Evolutionary conservation across 768 basidiomycete genomes (phyloP), one percentile per base, ranked within the genome.

Genomic region (Psilocybe sp.): DNA sequence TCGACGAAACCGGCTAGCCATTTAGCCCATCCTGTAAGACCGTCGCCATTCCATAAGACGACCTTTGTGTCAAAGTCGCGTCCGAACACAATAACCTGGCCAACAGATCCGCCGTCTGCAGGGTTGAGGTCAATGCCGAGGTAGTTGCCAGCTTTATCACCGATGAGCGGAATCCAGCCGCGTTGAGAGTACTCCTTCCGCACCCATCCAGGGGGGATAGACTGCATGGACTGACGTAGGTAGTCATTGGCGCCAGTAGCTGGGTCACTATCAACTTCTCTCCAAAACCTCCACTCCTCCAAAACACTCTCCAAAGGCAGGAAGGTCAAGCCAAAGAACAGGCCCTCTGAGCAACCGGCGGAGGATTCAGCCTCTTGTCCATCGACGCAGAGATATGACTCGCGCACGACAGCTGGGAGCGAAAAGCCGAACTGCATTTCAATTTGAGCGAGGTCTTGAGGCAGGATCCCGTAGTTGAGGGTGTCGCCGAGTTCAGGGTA

Each of bases 81-180:
- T n/a, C 97, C 97, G 65, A 98, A 99, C 43, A 98, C 86, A 50
- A 99, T 97, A 41, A 98, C 96, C 64, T 99, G 97, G 5, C 97
- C 97, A 47, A 78, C 74, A 8, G 78, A 70, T 39, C 93, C 94
- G 41, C 71, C 69, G 62, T 86, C 83, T 8, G 65, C 89, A 7
- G 96, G 96, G 67, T 88, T 92, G 51, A 99, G 78, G 67, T 99
- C 97, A 41, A 99, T 78, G 49, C 97, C 97, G 51, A 98, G 80
- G 64, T 99, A 99, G 70, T 99, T 99, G 31, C 97, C 97, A 28
- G 82, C 85, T 58, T 92, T 90, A 70, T 99, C 97, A 35, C 86
- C 85, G 50, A 97, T 80, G 54, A 99, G 85, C 31, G 97, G 97
- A 59, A 99, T 82, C 97, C 97, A 99, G 7, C 97, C 96, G 47